These are phyloP conservation scores for Pythium biforme DNA, from an alignment of 352 stramenopile species.

Conservation along the genomic window DNA sequence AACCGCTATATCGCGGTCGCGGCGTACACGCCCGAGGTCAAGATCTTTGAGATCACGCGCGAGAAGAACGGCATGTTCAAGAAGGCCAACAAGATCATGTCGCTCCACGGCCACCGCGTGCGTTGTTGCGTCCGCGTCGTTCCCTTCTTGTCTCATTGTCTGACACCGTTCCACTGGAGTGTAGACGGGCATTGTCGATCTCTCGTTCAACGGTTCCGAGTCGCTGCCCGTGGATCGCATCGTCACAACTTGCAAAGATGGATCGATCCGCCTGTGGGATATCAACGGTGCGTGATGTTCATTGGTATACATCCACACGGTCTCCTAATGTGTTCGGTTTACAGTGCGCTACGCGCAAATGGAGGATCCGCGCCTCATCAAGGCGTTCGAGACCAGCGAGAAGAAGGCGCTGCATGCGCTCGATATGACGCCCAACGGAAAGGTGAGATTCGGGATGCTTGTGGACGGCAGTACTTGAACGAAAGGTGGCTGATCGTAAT, in stretches of 20 bases:
- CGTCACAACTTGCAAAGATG: slow-evolving; percentile 77
- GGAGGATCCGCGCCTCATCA: slow-evolving; percentile 74
- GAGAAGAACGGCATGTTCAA: slow-evolving; percentile 78
- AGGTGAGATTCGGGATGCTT: slow-evolving; percentile 52
- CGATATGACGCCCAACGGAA: slow-evolving; percentile 64
- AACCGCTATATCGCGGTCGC: slow-evolving; percentile 80
- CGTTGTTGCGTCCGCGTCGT: not conserved
- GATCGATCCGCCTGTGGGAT: slow-evolving; percentile 72
- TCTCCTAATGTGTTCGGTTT: not conserved
- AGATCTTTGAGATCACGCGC: slow-evolving; percentile 80
- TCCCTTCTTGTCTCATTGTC: not conserved
- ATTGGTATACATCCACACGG: not conserved
- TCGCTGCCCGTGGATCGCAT: slow-evolving; percentile 66
- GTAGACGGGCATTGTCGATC: slow-evolving; percentile 70
- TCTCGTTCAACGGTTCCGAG: slow-evolving; percentile 77
- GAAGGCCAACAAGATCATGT: slow-evolving; percentile 84
- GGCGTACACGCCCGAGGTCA: slow-evolving; percentile 79
- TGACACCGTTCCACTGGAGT: not conserved
- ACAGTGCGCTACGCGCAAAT: slow-evolving; percentile 77
- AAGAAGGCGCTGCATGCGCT: slow-evolving; percentile 56
- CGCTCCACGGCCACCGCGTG: slow-evolving; percentile 74
- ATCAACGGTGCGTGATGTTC: slow-evolving; percentile 64
- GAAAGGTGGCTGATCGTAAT: too few species aligned
- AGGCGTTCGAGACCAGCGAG: slow-evolving; percentile 54
- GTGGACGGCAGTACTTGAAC: too few species aligned